Evolutionary conservation across 192 early-diverging fungal species (phyloP).

Genomic region (Coemansia sp.): DNA sequence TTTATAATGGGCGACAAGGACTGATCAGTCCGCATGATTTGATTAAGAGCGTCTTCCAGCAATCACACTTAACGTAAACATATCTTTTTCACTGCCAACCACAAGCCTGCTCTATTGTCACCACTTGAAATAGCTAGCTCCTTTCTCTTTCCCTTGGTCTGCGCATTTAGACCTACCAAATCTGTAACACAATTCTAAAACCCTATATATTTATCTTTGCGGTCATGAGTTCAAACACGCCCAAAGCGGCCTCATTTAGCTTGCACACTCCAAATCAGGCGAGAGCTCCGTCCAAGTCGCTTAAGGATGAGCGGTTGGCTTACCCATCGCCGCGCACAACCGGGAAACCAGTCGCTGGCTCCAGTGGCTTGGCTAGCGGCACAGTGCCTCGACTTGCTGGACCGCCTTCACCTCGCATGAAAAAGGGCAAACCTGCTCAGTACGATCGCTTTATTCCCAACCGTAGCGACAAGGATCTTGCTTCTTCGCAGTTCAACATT

Average conservation of each 20-base stretch:
- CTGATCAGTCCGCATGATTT: too few relatives aligned
- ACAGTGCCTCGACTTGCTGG: conserved; percentile 4
- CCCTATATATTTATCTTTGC: neutral
- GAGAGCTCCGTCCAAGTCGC: conserved; percentile 7
- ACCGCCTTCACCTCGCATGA: conserved; percentile 34
- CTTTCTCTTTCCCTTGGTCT: neutral
- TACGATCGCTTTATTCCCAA: conserved; percentile 91
- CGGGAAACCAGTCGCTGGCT: conserved; percentile 14
- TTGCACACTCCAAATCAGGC: conserved; percentile 11
- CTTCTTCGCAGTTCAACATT: conserved; percentile 73
- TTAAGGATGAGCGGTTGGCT: conserved; percentile 31
- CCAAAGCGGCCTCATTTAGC: conserved; percentile 24
- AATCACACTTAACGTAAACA: conserved; percentile 15
- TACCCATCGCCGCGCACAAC: conserved; percentile 34
- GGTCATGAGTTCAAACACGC: conserved; percentile 21
- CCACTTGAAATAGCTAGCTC: neutral
- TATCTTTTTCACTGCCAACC: neutral
- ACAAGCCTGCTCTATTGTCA: neutral
- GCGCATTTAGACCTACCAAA: neutral
- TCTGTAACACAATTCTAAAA: neutral
- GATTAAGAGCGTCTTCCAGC: neutral
- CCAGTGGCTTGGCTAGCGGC: neutral
- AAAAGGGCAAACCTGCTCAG: conserved; percentile 52
- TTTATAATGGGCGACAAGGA: neutral
- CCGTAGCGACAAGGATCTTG: conserved; percentile 67